Evolutionary conservation across 495 filamentous ascomycete genomes (phyloP).

Genomic region (Aspergillus incahuasiensis): DNA sequence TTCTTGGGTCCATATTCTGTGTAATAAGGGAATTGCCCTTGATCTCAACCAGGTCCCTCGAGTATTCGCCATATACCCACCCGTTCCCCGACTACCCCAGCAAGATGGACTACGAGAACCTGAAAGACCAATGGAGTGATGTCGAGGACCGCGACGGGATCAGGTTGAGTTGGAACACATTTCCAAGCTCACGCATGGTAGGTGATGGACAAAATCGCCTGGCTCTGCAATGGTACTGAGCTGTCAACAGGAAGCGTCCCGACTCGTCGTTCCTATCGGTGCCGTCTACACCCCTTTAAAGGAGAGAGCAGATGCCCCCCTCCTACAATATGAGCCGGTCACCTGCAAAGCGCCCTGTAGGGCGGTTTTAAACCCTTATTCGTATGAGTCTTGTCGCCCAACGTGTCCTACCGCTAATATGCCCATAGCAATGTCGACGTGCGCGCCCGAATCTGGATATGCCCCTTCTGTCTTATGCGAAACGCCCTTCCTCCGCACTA

Average conservation of each 20-base stretch:
- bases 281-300: slow-evolving; percentile 96
- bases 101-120: slow-evolving; percentile 69
- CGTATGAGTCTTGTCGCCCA: slow-evolving; percentile 50
- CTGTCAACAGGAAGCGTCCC: slow-evolving; percentile 76
- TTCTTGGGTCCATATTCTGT: slow-evolving; percentile 18
- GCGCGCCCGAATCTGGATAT: slow-evolving; percentile 94
- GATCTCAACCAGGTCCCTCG: slow-evolving; percentile 10
- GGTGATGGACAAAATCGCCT: slow-evolving; percentile 19
- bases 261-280: slow-evolving; percentile 95
- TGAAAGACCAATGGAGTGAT: slow-evolving; percentile 98
- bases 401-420: slow-evolving; percentile 20
- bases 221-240: slow-evolving; percentile 19
- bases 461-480: slow-evolving; percentile 94
- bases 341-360: slow-evolving; percentile 96
- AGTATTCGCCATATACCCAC: slow-evolving; percentile 22
- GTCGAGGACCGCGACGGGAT: slow-evolving; percentile 96
- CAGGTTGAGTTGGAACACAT: slow-evolving; percentile 98
- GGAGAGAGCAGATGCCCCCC: slow-evolving; percentile 83
- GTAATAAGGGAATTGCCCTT: slow-evolving; percentile 15
- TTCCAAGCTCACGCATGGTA: slow-evolving; percentile 97
- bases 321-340: slow-evolving; percentile 94
- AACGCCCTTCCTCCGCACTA: slow-evolving; percentile 96
- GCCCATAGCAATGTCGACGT: slow-evolving; percentile 81
- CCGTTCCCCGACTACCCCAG: slow-evolving; percentile 23
- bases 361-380: slow-evolving; percentile 95